A percentile compares a stretch with the other conserved stretches of the same genome.
phyloP scores from a whole-genome alignment of 768 basidiomycete species.

The Tricholoma terreum region DNA sequence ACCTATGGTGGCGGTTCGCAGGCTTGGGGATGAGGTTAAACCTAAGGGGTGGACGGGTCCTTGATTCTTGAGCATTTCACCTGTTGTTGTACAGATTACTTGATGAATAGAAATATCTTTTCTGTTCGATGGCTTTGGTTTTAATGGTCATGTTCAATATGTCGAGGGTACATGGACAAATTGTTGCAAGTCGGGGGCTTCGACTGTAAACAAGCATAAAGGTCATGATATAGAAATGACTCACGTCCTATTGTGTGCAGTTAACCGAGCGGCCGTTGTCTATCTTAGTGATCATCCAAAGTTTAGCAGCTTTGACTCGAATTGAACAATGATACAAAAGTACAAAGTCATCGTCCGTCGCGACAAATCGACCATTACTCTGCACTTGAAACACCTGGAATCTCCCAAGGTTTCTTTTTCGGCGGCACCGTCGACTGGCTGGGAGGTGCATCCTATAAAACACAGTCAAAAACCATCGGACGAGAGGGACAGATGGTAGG shows the following conservation, averaged over 20 bases:
- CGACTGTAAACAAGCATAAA: no score
- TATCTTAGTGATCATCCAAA: no score
- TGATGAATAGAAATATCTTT: no score
- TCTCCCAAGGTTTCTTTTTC: slow-evolving; percentile 73
- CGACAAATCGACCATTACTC: neutral
- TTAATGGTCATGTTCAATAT: neutral
- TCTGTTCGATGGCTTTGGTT: neutral
- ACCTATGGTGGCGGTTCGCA: slow-evolving; percentile 59
- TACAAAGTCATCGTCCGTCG: neutral
- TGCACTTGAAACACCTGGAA: neutral
- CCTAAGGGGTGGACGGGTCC: slow-evolving; percentile 17
- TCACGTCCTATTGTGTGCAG: no score
- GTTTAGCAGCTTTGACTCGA: no score
- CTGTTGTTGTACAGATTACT: neutral
- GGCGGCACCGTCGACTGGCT: slow-evolving; percentile 50
- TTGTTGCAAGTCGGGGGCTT: no score
- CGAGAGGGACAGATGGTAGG: slow-evolving; percentile 5
- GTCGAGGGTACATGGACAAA: no score
- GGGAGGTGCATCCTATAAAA: slow-evolving; percentile 47
- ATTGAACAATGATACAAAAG: neutral
- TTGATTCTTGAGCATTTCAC: neutral
- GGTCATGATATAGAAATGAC: no score
- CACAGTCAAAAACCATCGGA: neutral
- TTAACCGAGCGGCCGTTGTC: no score
- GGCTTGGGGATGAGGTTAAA: slow-evolving; percentile 74